Percentiles rank a stretch among this genome's conserved stretches.
These are phyloP conservation scores for Heliamphora exappendiculata DNA, from an alignment of 148 eudicot genomes.

Conservation along the genomic window DNA sequence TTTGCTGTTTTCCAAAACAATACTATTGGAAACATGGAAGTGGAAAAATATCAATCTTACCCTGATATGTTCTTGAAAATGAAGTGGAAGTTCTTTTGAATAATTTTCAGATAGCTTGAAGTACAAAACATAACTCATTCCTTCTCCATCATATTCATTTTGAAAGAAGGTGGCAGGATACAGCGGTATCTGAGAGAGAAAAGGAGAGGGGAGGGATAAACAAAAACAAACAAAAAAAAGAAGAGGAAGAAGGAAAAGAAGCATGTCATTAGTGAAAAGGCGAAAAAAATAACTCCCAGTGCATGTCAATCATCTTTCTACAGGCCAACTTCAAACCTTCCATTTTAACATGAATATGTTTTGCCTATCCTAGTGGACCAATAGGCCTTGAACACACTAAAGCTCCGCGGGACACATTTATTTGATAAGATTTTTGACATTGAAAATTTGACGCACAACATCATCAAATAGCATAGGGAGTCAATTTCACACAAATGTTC, in stretches of 20 bases:
- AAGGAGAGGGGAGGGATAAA: not conserved
- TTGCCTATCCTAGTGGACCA: not conserved
- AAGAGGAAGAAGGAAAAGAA: not conserved
- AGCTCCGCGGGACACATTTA: not conserved
- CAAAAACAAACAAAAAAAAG: too few relatives aligned
- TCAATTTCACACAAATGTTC: not conserved
- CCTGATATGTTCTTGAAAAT: conserved; percentile 68
- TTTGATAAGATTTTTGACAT: not conserved
- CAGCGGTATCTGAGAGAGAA: conserved; percentile 59
- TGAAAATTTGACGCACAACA: not conserved
- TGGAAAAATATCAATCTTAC: conserved; percentile 31
- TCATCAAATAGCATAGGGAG: not conserved
- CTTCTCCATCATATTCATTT: conserved; percentile 87
- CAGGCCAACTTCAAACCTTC: not conserved
- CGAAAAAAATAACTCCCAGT: not conserved
- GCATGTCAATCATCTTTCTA: not conserved
- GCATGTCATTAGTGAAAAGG: not conserved
- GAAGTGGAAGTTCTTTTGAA: conserved; percentile 60
- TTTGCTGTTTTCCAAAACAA: not conserved
- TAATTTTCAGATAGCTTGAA: conserved; percentile 72
- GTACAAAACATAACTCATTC: conserved; percentile 77
- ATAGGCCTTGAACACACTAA: not conserved
- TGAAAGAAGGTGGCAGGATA: conserved; percentile 79
- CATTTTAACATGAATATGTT: not conserved
- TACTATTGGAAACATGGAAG: not conserved